Conservation (phyloP, 169 alveolate genomes). For the Eimeria acervulina region DNA sequence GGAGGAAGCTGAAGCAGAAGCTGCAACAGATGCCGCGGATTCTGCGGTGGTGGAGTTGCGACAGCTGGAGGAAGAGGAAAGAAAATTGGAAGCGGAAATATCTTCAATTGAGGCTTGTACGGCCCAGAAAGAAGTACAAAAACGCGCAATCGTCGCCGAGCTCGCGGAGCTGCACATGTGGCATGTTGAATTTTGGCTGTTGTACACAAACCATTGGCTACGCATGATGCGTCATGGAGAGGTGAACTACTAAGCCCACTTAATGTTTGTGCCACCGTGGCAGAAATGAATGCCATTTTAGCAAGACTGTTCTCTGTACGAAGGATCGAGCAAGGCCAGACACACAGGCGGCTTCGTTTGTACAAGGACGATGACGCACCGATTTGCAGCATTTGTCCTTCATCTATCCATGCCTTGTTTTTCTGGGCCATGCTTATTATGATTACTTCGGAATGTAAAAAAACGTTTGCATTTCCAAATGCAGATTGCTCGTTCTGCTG, state of each 20-base stretch:
- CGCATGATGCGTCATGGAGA: constrained; percentile 75
- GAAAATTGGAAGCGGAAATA: constrained; percentile 49
- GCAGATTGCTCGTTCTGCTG: background rate
- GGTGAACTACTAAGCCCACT: constrained; percentile 17
- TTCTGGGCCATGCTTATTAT: background rate
- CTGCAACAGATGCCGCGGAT: background rate
- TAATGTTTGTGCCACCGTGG: background rate
- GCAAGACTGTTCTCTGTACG: background rate
- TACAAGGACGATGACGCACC: background rate
- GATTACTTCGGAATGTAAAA: no score
- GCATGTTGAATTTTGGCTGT: constrained; percentile 67
- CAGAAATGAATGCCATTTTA: background rate
- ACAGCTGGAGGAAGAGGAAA: constrained; percentile 71
- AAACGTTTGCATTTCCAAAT: no score
- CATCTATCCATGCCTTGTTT: background rate
- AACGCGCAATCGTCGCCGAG: constrained; percentile 45
- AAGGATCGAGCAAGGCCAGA: background rate
- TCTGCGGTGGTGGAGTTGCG: constrained; percentile 27
- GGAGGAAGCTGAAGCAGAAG: background rate
- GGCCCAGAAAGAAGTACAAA: constrained; percentile 1
- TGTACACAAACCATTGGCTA: constrained; percentile 46
- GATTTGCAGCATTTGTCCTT: background rate
- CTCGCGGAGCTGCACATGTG: constrained; percentile 55
- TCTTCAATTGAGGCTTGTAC: background rate
- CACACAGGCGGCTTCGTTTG: background rate